A percentile compares a stretch with the other conserved stretches of the same genome.
Evolutionary conservation across 108 stramenopile genomes (phyloP).

Genomic region (Stephanodiscus triporus): DNA sequence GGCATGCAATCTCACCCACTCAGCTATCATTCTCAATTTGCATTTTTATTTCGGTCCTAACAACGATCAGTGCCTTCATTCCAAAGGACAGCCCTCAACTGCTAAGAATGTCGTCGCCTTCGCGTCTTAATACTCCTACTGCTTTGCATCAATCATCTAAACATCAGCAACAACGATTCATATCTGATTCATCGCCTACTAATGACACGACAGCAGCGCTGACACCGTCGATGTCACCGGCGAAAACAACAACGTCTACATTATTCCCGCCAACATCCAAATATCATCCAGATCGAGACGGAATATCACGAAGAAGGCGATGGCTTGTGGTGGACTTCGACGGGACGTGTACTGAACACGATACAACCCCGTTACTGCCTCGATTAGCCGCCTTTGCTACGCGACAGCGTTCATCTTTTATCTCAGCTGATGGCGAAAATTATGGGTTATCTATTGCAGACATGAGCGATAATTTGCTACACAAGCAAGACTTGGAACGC

Average conservation of each 20-base stretch:
- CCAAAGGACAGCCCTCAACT: neutral
- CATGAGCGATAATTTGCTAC: constrained; percentile 11
- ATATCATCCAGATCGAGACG: constrained; percentile 16
- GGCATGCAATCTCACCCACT: neutral
- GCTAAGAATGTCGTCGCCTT: neutral
- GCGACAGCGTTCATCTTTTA: constrained; percentile 28
- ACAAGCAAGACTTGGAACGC: constrained; percentile 39
- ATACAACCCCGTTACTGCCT: constrained; percentile 61
- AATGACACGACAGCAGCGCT: neutral
- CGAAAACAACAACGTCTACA: too few relatives aligned
- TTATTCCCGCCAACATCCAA: constrained; percentile 24
- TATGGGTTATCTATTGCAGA: neutral
- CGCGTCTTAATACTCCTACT: neutral
- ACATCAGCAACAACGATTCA: neutral
- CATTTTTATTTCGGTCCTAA: neutral
- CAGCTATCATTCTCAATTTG: neutral
- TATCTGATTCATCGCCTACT: neutral
- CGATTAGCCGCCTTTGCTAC: constrained; percentile 47
- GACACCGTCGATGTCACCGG: neutral
- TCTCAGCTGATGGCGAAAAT: too few relatives aligned
- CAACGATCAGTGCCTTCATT: neutral
- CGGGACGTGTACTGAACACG: constrained; percentile 53
- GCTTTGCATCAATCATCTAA: neutral
- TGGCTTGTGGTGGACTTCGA: constrained; percentile 65
- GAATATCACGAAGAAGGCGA: constrained; percentile 25